These are phyloP conservation scores for Rosellinia necatrix DNA, from an alignment of 2,329 filamentous ascomycete species.

Conservation along the genomic window DNA sequence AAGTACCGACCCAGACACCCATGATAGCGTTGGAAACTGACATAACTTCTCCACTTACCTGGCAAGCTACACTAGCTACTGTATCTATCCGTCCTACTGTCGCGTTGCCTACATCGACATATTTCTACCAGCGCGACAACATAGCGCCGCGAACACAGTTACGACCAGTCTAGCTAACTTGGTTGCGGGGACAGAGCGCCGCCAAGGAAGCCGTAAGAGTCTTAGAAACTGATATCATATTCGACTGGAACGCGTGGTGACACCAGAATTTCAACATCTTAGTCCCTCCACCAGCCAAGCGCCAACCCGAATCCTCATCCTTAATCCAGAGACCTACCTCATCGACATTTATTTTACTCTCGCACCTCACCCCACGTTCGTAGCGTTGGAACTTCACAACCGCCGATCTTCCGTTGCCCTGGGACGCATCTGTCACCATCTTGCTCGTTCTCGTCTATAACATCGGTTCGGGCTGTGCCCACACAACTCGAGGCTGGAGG, in stretches of 20 bases:
- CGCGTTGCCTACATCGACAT: slow-evolving; percentile 17
- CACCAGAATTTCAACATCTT: slow-evolving; percentile 5
- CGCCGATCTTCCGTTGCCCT: background rate
- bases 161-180: slow-evolving; percentile 3
- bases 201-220: slow-evolving; percentile 1
- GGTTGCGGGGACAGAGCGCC: slow-evolving; percentile 2
- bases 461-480: background rate
- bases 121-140: slow-evolving; percentile 23
- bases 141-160: slow-evolving; percentile 10
- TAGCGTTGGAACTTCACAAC: slow-evolving; percentile 5
- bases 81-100: slow-evolving; percentile 19
- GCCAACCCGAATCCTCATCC: background rate
- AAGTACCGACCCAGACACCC: slow-evolving; percentile 27
- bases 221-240: slow-evolving; percentile 3
- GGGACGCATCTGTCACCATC: background rate
- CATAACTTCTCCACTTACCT: slow-evolving; percentile 28
- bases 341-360: background rate
- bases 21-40: slow-evolving; percentile 26
- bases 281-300: slow-evolving; percentile 5
- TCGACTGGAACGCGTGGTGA: background rate
- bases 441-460: background rate
- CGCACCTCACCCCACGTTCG: background rate
- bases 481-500: background rate
- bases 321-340: too few relatives aligned
- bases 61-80: slow-evolving; percentile 8